phyloP scores from a whole-genome alignment of 495 filamentous ascomycete genomes.

The Peziza echinospora region DNA sequence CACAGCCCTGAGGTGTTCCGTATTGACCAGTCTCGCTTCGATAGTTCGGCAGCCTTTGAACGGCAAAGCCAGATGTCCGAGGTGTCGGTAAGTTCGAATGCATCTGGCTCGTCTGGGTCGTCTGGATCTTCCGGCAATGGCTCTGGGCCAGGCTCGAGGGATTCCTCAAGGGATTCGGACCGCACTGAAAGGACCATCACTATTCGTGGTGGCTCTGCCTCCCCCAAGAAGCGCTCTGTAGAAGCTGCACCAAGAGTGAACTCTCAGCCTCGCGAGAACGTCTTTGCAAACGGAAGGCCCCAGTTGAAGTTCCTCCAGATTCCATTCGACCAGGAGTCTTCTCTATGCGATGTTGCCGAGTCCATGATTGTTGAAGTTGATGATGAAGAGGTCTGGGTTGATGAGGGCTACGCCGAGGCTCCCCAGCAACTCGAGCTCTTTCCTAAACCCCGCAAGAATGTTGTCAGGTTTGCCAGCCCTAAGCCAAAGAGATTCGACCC shows the following conservation, averaged over 20 bases:
- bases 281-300: too few species aligned
- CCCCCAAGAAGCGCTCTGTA: neutral
- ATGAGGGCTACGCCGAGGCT: slow-evolving; percentile 15
- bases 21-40: neutral
- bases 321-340: neutral
- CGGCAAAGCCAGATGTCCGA: neutral
- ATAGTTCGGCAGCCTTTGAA: neutral
- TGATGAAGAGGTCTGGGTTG: slow-evolving; percentile 17
- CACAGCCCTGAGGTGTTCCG: neutral
- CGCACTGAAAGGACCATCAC: neutral
- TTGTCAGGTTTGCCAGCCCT: slow-evolving; percentile 15
- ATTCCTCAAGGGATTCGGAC: neutral
- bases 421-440: slow-evolving; percentile 3
- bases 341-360: slow-evolving; percentile 7
- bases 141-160: neutral
- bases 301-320: neutral
- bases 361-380: slow-evolving; percentile 18
- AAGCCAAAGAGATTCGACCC: neutral
- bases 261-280: neutral
- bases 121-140: neutral
- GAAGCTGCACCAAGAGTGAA: too few species aligned
- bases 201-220: neutral
- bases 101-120: neutral
- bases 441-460: slow-evolving; percentile 13
- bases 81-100: neutral